A percentile compares a stretch with the other conserved stretches of the same genome.
These are phyloP conservation scores for Eremothecium sinecaudum DNA, from an alignment of 1,139 yeast species.

Conservation along the genomic window DNA sequence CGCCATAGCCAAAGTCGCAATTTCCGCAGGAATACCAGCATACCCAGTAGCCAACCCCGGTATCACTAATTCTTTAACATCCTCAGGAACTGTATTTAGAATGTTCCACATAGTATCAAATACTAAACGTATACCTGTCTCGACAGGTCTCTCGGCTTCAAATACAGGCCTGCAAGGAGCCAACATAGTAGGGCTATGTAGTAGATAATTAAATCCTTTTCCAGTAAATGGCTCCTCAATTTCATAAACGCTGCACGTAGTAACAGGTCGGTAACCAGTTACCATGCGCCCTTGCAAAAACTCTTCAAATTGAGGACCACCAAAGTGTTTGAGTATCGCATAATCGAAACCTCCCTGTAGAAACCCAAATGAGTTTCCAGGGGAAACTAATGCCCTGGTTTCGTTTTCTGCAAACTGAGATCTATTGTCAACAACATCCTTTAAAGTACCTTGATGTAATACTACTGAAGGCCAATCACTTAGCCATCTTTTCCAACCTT, in stretches of 20 bases:
- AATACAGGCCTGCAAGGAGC: constrained; percentile 31
- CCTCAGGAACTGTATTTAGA: constrained; percentile 21
- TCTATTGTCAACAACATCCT: background rate
- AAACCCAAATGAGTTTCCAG: constrained; percentile 45
- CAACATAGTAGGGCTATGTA: constrained; percentile 44
- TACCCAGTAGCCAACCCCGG: constrained; percentile 47
- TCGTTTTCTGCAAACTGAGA: too few species aligned
- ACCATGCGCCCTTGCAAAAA: constrained; percentile 27
- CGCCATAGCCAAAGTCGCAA: constrained; percentile 30
- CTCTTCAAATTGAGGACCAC: constrained; percentile 20
- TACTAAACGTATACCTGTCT: constrained; percentile 27
- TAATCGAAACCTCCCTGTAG: constrained; percentile 47
- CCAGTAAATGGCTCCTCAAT: constrained; percentile 10
- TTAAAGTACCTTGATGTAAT: background rate
- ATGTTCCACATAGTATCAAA: constrained; percentile 43
- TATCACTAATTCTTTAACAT: constrained; percentile 32
- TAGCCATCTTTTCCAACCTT: constrained; percentile 7
- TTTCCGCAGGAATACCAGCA: constrained; percentile 35
- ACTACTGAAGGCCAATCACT: too few species aligned
- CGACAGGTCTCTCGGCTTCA: constrained; percentile 11
- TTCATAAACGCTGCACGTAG: constrained; percentile 21
- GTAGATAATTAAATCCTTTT: constrained; percentile 29
- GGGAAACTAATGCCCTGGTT: constrained; percentile 37
- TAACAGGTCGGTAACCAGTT: constrained; percentile 22
- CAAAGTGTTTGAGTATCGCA: constrained; percentile 34